phyloP scores from a whole-genome alignment of 2,329 filamentous ascomycete species.

The Metarhizium rileyi region DNA sequence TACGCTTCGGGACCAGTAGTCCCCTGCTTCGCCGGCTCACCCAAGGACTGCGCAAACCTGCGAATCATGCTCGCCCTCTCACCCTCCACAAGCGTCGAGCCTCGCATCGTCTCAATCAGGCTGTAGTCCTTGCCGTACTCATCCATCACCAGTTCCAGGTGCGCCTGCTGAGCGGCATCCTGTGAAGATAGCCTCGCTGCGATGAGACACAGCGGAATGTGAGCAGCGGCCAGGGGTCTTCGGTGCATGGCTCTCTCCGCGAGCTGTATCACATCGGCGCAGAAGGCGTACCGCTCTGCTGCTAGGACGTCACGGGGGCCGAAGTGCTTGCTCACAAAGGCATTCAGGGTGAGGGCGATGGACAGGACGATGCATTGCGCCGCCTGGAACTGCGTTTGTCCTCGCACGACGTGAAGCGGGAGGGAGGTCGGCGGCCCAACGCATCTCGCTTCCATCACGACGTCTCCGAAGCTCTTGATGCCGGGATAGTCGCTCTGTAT shows the following conservation, averaged over 20 bases:
- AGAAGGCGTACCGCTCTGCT: conserved; percentile 11
- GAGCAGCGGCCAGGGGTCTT: conserved; percentile 18
- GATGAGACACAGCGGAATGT: conserved; percentile 16
- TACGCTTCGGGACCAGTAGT: not conserved
- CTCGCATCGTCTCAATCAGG: not conserved
- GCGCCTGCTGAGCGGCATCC: conserved; percentile 13
- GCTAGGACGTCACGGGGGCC: conserved; percentile 6
- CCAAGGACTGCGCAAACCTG: not conserved
- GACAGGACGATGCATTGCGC: conserved; percentile 12
- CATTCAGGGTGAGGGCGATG: conserved; percentile 15
- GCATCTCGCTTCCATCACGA: conserved; percentile 1
- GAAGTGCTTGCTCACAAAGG: conserved; percentile 14
- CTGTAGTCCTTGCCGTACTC: conserved; percentile 14
- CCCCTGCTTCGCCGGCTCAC: not conserved
- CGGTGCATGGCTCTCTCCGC: conserved; percentile 12
- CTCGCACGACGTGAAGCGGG: conserved; percentile 3
- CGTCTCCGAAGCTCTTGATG: conserved; percentile 2
- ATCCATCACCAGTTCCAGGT: conserved; percentile 8
- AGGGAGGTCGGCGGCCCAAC: not conserved
- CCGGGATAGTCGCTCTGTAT: conserved; percentile 10
- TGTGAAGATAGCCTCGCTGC: conserved; percentile 17
- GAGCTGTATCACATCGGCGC: conserved; percentile 15
- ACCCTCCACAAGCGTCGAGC: not conserved
- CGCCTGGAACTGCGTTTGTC: conserved; percentile 6
- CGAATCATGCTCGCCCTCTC: not conserved